A percentile compares a stretch with the other conserved stretches of the same genome.
Evolutionary conservation across 192 early-diverging fungal genomes (phyloP).

Genomic region (Entomortierella parvispora): DNA sequence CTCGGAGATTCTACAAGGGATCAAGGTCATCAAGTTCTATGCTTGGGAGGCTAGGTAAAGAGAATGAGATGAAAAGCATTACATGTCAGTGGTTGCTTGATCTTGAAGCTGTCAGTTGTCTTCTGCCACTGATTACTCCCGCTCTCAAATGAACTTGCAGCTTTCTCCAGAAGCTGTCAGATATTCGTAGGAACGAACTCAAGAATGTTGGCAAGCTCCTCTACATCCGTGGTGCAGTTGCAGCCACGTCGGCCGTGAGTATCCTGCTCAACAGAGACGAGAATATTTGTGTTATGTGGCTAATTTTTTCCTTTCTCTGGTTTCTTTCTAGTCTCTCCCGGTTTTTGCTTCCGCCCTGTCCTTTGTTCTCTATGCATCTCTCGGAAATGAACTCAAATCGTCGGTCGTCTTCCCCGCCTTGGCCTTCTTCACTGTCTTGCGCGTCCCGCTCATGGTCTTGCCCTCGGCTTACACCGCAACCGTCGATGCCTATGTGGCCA

Average conservation of each 20-base stretch:
- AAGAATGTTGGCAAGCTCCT: constrained; percentile 2
- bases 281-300: not conserved
- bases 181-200: not conserved
- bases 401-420: constrained; percentile 50
- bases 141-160: not conserved
- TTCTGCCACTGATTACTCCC: too few species aligned
- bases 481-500: constrained; percentile 47
- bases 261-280: not conserved
- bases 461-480: constrained; percentile 38
- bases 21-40: constrained; percentile 70
- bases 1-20: constrained; percentile 58
- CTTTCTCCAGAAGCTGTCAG: constrained; percentile 1
- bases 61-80: too few species aligned
- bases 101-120: too few species aligned
- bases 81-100: too few species aligned
- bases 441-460: constrained; percentile 48
- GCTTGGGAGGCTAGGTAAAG: constrained; percentile 49
- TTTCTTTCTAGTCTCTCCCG: constrained; percentile 15
- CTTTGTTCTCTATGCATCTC: constrained; percentile 25
- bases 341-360: constrained; percentile 51
- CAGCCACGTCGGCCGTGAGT: constrained; percentile 13
- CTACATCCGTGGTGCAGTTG: not conserved
- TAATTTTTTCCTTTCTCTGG: not conserved
- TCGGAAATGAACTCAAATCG: constrained; percentile 25
- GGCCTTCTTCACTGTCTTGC: constrained; percentile 53